Evolutionary conservation across 2,329 filamentous ascomycete species (phyloP).

Genomic region (Purpureocillium lavendulum): DNA sequence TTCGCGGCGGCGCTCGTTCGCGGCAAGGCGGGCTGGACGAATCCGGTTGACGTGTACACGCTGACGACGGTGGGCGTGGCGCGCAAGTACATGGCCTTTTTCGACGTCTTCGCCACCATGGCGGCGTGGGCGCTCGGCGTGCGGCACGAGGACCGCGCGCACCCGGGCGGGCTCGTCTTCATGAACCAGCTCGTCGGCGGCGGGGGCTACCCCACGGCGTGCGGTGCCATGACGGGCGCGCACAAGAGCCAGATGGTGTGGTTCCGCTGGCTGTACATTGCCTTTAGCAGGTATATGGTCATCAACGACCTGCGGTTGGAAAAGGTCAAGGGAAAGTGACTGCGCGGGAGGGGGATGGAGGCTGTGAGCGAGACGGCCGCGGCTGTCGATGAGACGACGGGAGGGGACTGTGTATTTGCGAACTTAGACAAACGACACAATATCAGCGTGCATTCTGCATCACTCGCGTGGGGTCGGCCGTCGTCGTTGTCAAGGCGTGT

Average conservation of each 20-base stretch:
- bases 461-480: too few species aligned
- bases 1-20: constrained; percentile 63
- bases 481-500: too few species aligned
- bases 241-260: constrained; percentile 97
- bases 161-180: constrained; percentile 57
- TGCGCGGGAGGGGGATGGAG: not conserved
- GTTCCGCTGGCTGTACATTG: constrained; percentile 96
- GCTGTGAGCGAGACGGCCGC: too few species aligned
- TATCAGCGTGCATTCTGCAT: too few species aligned
- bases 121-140: constrained; percentile 38
- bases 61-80: constrained; percentile 62
- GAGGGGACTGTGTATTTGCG: too few species aligned
- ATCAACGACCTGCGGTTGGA: constrained; percentile 74
- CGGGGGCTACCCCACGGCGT: constrained; percentile 48
- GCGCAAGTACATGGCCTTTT: constrained; percentile 73
- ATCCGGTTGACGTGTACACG: constrained; percentile 79
- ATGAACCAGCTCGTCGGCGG: constrained; percentile 60
- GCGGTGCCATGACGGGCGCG: constrained; percentile 79
- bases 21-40: constrained; percentile 54
- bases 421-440: too few species aligned
- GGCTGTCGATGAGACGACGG: too few species aligned
- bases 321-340: constrained; percentile 17
- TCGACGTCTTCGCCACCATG: constrained; percentile 70
- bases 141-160: constrained; percentile 22
- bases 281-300: constrained; percentile 86